These are phyloP conservation scores for Salix suchowensis DNA, from an alignment of 345 rosid species.

Conservation along the genomic window DNA sequence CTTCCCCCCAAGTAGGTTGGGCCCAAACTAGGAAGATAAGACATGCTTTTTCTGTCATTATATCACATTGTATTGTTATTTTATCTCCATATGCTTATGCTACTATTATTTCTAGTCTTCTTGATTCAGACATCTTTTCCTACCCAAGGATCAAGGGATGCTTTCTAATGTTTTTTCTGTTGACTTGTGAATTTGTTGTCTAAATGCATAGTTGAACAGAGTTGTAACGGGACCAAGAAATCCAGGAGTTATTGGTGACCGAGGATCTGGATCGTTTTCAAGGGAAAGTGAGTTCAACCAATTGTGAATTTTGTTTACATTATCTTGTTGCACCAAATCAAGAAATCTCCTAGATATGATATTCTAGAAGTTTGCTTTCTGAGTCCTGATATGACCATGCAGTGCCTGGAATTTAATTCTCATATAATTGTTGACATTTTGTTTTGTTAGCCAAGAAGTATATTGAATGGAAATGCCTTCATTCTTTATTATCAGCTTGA, in stretches of 20 bases:
- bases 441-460: neutral
- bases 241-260: slow-evolving; percentile 90
- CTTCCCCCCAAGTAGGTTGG: neutral
- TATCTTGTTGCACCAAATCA: neutral
- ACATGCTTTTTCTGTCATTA: neutral
- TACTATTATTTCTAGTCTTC: neutral
- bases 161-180: neutral
- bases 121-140: neutral
- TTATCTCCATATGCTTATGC: neutral
- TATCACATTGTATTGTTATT: neutral
- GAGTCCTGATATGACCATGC: neutral
- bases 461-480: neutral
- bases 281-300: slow-evolving; percentile 83
- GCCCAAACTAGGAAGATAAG: neutral
- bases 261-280: slow-evolving; percentile 92
- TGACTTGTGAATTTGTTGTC: slow-evolving; percentile 3
- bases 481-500: neutral
- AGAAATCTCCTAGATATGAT: neutral
- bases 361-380: neutral
- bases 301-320: neutral
- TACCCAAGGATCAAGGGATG: neutral
- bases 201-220: slow-evolving; percentile 66
- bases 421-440: neutral
- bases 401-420: neutral
- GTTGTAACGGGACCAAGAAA: slow-evolving; percentile 88